phyloP scores from a whole-genome alignment of 2,329 filamentous ascomycete species.

The Lachnellula occidentalis region DNA sequence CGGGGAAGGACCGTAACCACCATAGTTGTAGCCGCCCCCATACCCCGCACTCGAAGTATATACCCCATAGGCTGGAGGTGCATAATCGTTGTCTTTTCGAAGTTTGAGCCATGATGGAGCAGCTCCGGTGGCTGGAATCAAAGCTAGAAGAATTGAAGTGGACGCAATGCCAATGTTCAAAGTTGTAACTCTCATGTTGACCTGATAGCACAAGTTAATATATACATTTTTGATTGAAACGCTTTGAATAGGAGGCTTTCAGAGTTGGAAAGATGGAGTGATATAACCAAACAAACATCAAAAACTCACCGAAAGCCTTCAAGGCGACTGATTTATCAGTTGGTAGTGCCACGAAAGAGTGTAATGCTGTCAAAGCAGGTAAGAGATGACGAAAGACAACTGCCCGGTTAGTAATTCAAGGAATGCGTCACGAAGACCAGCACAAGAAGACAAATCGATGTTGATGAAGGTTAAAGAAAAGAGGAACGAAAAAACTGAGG shows the following conservation, averaged over 20 bases:
- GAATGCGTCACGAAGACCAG: slow-evolving; percentile 9
- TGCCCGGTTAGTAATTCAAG: slow-evolving; percentile 6
- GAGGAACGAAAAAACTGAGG: slow-evolving; percentile 3
- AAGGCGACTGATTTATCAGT: no score
- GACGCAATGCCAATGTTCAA: slow-evolving; percentile 15
- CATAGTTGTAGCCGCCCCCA: slow-evolving; percentile 24
- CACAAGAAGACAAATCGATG: slow-evolving; percentile 14
- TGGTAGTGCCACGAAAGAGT: slow-evolving; percentile 9
- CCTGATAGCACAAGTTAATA: slow-evolving; percentile 10
- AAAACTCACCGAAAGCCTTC: background rate
- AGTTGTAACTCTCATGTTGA: slow-evolving; percentile 24
- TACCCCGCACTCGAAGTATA: slow-evolving; percentile 16
- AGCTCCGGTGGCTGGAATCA: slow-evolving; percentile 16
- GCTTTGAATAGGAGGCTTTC: no score
- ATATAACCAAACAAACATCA: background rate
- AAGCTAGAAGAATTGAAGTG: slow-evolving; percentile 14
- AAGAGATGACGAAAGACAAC: slow-evolving; percentile 12
- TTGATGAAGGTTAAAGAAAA: slow-evolving; percentile 1
- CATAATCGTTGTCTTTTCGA: slow-evolving; percentile 12
- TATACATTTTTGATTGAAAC: no score
- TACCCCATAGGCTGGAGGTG: slow-evolving; percentile 22
- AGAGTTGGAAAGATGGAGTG: no score
- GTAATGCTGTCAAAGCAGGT: slow-evolving; percentile 10
- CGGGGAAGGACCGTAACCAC: slow-evolving; percentile 25
- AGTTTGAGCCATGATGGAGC: slow-evolving; percentile 23